Evolutionary conservation across 352 stramenopile genomes (phyloP).

Genomic region (Globisporangium solare): DNA sequence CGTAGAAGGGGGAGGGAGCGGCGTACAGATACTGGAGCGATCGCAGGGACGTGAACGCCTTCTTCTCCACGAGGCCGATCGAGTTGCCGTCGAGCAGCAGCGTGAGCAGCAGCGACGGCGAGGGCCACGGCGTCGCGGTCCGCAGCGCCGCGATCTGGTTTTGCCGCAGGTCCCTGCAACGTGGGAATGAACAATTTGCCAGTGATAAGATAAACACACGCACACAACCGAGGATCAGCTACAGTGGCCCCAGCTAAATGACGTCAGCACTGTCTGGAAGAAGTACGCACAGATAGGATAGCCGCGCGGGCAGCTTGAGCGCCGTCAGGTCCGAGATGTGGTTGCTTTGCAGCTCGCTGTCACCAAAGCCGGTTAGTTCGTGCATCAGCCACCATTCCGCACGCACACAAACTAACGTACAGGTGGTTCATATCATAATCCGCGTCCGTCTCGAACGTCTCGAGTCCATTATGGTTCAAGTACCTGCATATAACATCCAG

Average conservation of each 20-base stretch:
- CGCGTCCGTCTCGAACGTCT: slow-evolving; percentile 33
- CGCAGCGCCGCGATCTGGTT: slow-evolving; percentile 37
- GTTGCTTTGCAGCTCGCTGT: slow-evolving; percentile 9
- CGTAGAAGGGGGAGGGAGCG: too few relatives aligned
- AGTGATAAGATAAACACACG: too few relatives aligned
- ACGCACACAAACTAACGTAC: slow-evolving; percentile 18
- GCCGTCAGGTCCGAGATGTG: slow-evolving; percentile 9
- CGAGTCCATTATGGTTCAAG: slow-evolving; percentile 51
- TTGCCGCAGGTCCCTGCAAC: slow-evolving; percentile 28
- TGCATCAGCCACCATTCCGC: background rate
- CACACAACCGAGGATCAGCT: background rate
- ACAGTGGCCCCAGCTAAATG: too few relatives aligned
- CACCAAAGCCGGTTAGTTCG: background rate
- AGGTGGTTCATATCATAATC: slow-evolving; percentile 58
- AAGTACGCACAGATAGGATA: slow-evolving; percentile 12
- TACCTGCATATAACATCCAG: background rate
- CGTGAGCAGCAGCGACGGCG: slow-evolving; percentile 41
- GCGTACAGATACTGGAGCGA: slow-evolving; percentile 55
- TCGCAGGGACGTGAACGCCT: slow-evolving; percentile 39
- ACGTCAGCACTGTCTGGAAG: too few relatives aligned
- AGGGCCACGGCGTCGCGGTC: slow-evolving; percentile 32
- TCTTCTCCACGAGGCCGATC: slow-evolving; percentile 25
- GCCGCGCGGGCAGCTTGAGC: slow-evolving; percentile 3
- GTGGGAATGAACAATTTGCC: too few relatives aligned
- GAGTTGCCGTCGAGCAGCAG: slow-evolving; percentile 53